Base-by-base conservation (phyloP, 2,329 filamentous ascomycete species). In the Fusarium veterinarium region DNA sequence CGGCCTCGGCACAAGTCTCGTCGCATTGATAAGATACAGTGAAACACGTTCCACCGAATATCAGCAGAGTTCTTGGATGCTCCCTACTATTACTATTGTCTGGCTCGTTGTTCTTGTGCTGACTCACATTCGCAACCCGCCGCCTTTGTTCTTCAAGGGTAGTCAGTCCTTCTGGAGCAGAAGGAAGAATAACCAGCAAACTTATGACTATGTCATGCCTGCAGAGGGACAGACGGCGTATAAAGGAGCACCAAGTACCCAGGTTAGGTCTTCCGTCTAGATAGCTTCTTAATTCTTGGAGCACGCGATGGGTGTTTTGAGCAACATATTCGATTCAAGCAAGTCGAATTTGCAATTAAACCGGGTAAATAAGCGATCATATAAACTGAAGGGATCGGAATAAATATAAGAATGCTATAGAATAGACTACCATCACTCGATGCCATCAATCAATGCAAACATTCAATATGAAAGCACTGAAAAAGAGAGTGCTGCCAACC, bases 21-120 rank as follows among this genome's bases (percentile, higher is more conserved):
- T 80, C 14, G 72, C 75, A 31, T 30, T 76, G 11, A 61, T 83
- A 20, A 79, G 71, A 46, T 78, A 72, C 41, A 69, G 71, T 31
- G 28, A 33, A 6, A 61, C 72, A 10, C 23, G 53, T 14, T 48
- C 68, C 17, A n/a, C 30, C 2, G 55, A 58, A 8, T 83, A 76
- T 52, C 71, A 81, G 35, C 38, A 40, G 13, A 78, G 75, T 13
- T 60, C 77, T 13, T 82, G 80, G 81, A 76, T 81, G 20, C 57
- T 82, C 19, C 80, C 80, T 12, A 76, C 76, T 7, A 78, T 83
- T 35, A 79, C 76, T 13, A 62, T 82, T 31, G 73, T 85, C 37
- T 82, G 79, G 79, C 64, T 80, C 25, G 7, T 74, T 31, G 75
- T 81, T 38, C 75, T 82, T n/a, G 20, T 79, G 33, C 57, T 82